Evolutionary conservation across 163 green algal genomes (phyloP).

Genomic region (Picocystis sp.): DNA sequence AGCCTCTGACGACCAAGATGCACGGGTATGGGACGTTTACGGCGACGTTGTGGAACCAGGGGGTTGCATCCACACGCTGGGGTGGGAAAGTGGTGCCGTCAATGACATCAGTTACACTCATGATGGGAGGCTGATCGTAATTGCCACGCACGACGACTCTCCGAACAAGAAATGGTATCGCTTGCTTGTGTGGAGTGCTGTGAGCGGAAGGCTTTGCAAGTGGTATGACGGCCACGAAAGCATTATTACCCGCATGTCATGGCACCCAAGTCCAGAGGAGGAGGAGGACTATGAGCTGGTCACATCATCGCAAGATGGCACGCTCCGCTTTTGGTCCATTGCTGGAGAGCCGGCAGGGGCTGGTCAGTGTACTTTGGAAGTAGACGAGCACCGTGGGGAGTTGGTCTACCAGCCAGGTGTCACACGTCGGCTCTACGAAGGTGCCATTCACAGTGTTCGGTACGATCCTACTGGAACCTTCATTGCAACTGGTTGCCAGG

Average conservation of each 20-base stretch:
- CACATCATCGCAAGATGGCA: slow-evolving; percentile 4
- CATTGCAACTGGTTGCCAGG: too few relatives aligned
- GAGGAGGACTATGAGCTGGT: slow-evolving; percentile 1
- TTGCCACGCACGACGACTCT: background rate
- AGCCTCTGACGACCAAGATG: slow-evolving; percentile 9
- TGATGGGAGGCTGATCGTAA: slow-evolving; percentile 14
- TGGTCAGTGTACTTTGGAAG: slow-evolving; percentile 4
- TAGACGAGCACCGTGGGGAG: background rate
- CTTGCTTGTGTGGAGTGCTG: slow-evolving; percentile 11
- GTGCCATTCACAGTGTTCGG: too few relatives aligned
- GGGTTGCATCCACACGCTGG: slow-evolving; percentile 12
- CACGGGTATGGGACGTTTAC: slow-evolving; percentile 12
- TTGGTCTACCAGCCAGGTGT: too few relatives aligned
- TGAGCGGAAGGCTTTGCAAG: slow-evolving; percentile 14
- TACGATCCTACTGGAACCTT: too few relatives aligned
- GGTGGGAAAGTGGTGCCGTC: slow-evolving; percentile 4
- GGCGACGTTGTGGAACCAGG: slow-evolving; percentile 6
- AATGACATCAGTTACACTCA: slow-evolving; percentile 8
- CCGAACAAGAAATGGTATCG: slow-evolving; percentile 4
- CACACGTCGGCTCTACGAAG: too few relatives aligned
- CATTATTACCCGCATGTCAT: slow-evolving; percentile 7
- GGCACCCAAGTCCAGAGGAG: slow-evolving; percentile 7
- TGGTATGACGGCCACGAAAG: slow-evolving; percentile 15
- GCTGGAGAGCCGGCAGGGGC: slow-evolving; percentile 3
- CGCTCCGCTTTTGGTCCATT: slow-evolving; percentile 7